phyloP scores from a whole-genome alignment of 1,284 basidiomycete genomes.

The Puccinia brachypodii region DNA sequence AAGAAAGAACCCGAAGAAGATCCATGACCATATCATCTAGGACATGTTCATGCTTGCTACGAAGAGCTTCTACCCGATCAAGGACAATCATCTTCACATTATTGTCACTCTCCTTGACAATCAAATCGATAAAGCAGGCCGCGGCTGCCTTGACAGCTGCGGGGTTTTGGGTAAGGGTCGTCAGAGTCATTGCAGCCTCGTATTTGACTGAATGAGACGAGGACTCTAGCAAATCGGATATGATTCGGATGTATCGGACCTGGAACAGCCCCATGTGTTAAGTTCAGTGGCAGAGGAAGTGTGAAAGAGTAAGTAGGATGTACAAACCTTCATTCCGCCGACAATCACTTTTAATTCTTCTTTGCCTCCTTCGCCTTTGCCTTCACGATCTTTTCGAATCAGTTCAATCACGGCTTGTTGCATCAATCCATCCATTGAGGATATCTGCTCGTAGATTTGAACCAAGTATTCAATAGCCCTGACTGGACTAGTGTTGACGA shows the following conservation, averaged over 20 bases:
- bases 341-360: conserved; percentile 67
- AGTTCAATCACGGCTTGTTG: conserved; percentile 97
- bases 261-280: conserved; percentile 55
- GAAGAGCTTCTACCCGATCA: conserved; percentile 81
- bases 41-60: conserved; percentile 84
- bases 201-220: conserved; percentile 95
- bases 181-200: conserved; percentile 93
- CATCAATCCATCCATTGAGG: conserved; percentile 83
- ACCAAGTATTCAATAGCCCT: conserved; percentile 90
- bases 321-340: conserved; percentile 45
- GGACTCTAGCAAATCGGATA: conserved; percentile 91
- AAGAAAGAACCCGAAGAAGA: conserved; percentile 80
- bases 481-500: conserved; percentile 81
- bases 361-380: conserved; percentile 48
- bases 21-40: conserved; percentile 94
- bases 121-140: conserved; percentile 81
- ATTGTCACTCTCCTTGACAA: conserved; percentile 95
- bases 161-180: conserved; percentile 90
- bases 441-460: conserved; percentile 79
- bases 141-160: conserved; percentile 96
- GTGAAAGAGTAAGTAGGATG: not conserved
- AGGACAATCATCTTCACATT: conserved; percentile 99
- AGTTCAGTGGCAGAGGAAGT: not conserved
- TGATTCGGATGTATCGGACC: conserved; percentile 87
- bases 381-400: conserved; percentile 77